Conservation (phyloP, 2,329 filamentous ascomycete species). For the Diaporthe capsici region DNA sequence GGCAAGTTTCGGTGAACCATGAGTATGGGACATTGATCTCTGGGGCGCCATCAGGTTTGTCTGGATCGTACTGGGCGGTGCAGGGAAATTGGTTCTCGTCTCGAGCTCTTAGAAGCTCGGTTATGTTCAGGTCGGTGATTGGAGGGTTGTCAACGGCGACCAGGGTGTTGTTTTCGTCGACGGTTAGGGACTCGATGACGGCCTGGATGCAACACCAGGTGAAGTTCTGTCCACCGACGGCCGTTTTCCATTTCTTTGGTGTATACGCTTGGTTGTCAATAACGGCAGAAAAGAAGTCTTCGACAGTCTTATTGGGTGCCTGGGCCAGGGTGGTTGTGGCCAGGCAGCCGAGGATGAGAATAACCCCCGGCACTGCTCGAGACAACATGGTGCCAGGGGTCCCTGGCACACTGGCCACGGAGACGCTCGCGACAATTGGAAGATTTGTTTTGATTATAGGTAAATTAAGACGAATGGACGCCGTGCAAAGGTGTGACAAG, state of each 20-base stretch:
- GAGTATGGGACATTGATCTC: conserved; percentile 44
- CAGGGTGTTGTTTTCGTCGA: conserved; percentile 38
- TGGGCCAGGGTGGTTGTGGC: neutral
- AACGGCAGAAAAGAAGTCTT: neutral
- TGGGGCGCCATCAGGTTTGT: conserved; percentile 43
- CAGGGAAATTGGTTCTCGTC: conserved; percentile 46
- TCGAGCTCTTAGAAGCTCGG: neutral
- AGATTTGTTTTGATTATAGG: neutral
- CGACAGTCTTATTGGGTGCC: neutral
- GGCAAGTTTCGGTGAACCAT: conserved; percentile 44
- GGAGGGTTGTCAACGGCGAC: conserved; percentile 34
- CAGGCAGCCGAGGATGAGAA: neutral
- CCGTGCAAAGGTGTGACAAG: neutral
- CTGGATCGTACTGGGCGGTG: conserved; percentile 43
- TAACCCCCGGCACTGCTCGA: neutral
- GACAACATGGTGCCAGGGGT: neutral
- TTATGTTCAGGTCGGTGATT: conserved; percentile 24
- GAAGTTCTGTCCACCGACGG: conserved; percentile 46
- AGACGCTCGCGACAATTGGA: neutral
- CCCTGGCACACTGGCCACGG: neutral
- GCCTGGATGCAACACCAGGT: conserved; percentile 48
- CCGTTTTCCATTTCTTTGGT: conserved; percentile 1
- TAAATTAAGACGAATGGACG: too few relatives aligned
- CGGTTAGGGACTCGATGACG: conserved; percentile 41
- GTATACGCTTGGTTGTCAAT: neutral